Conservation (phyloP, 805 yeast genomes). For the Blastobotrys chiropterorum region DNA sequence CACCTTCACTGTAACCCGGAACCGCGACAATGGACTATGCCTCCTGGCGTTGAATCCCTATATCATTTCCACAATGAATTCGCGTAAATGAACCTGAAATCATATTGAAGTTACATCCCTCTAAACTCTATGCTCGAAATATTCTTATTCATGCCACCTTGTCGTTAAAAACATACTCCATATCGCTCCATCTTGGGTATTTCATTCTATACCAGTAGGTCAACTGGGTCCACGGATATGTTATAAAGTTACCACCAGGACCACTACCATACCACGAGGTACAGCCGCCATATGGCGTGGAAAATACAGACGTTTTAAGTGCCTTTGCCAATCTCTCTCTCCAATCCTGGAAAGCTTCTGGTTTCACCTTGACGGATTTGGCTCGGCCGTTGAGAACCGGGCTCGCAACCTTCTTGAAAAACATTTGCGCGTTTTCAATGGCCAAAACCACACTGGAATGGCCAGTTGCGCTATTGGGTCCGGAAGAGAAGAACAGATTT, state of each 20-base stretch:
- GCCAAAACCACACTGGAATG: slow-evolving; percentile 17
- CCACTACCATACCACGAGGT: slow-evolving; percentile 14
- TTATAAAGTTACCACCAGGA: slow-evolving; percentile 12
- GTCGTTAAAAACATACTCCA: neutral
- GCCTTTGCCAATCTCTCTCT: slow-evolving; percentile 5
- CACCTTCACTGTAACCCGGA: no score
- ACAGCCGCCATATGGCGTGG: slow-evolving; percentile 15
- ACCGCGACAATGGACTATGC: no score
- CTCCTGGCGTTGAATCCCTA: no score
- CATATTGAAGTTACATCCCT: no score
- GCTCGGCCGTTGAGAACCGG: slow-evolving; percentile 12
- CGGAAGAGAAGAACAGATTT: slow-evolving; percentile 13
- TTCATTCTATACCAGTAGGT: slow-evolving; percentile 13
- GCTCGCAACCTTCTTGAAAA: slow-evolving; percentile 12
- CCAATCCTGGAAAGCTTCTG: slow-evolving; percentile 15
- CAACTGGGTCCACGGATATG: slow-evolving; percentile 18
- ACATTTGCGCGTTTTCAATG: slow-evolving; percentile 15
- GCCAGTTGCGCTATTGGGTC: slow-evolving; percentile 19
- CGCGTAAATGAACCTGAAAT: no score
- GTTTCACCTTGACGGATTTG: slow-evolving; percentile 10
- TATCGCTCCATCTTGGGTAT: slow-evolving; percentile 8
- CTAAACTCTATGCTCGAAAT: no score
- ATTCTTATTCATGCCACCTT: neutral
- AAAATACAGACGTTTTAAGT: slow-evolving; percentile 8
- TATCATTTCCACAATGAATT: no score